Percentiles rank a stretch among this genome's conserved stretches.
Evolutionary conservation across 805 yeast genomes (phyloP).

Genomic region (Ogataea dorogensis): DNA sequence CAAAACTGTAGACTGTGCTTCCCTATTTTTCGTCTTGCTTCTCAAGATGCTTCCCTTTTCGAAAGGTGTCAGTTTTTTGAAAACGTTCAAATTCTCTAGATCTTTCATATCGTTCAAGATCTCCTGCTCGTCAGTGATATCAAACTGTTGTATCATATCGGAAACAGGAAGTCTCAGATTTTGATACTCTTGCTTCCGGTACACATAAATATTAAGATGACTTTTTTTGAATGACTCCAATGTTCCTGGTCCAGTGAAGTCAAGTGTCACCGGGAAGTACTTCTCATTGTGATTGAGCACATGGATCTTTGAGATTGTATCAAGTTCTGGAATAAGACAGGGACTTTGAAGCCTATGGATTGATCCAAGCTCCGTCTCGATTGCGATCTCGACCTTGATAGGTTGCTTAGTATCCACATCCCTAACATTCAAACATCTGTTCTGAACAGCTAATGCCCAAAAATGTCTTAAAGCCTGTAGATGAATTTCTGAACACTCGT

Average conservation of each 20-base stretch:
- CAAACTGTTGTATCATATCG: conserved; percentile 15
- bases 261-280: conserved; percentile 48
- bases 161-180: conserved; percentile 23
- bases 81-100: conserved; percentile 21
- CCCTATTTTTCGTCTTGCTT: conserved; percentile 16
- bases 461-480: conserved; percentile 85
- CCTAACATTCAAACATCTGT: conserved; percentile 74
- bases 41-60: conserved; percentile 22
- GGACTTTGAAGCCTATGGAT: conserved; percentile 49
- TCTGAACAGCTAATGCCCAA: conserved; percentile 84
- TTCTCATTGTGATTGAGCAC: conserved; percentile 40
- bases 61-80: conserved; percentile 21
- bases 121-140: conserved; percentile 5
- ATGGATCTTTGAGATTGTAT: conserved; percentile 46
- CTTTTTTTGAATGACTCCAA: conserved; percentile 39
- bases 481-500: conserved; percentile 53
- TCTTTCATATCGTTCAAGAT: conserved; percentile 6
- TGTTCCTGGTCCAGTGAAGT: conserved; percentile 39
- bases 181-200: conserved; percentile 43
- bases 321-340: conserved; percentile 62
- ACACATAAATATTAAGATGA: conserved; percentile 50
- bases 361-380: conserved; percentile 39
- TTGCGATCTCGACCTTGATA: conserved; percentile 42
- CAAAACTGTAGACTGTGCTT: conserved; percentile 42
- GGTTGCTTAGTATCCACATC: conserved; percentile 64